Percentiles rank a stretch among this genome's conserved stretches.
These are phyloP conservation scores for Tribonema minus DNA, from an alignment of 108 stramenopile genomes.

Conservation along the genomic window DNA sequence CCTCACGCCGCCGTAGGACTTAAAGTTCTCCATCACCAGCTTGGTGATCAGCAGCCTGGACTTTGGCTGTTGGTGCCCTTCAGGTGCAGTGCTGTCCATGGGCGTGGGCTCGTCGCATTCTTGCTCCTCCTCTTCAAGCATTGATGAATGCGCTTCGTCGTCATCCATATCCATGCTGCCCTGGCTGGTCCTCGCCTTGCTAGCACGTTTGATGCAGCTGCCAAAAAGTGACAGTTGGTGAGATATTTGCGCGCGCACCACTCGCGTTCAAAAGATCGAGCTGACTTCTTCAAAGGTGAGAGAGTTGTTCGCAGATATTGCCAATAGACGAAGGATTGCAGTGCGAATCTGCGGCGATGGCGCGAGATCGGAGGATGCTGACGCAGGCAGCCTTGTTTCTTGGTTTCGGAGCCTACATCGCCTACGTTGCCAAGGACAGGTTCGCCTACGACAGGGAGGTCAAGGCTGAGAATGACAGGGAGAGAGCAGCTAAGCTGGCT, in stretches of 20 bases:
- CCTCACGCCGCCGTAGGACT: slow-evolving; percentile 83
- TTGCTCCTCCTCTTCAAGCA: background rate
- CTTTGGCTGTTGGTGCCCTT: slow-evolving; percentile 10
- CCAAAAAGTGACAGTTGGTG: background rate
- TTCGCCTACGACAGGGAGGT: slow-evolving; percentile 16
- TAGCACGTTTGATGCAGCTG: background rate
- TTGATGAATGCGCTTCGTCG: background rate
- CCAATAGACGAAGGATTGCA: slow-evolving; percentile 10
- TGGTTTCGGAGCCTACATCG: slow-evolving; percentile 8
- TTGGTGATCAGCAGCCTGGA: slow-evolving; percentile 86
- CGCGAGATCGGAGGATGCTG: background rate
- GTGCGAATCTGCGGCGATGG: too few species aligned
- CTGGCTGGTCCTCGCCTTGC: background rate
- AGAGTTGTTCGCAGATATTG: slow-evolving; percentile 10
- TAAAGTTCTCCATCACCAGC: slow-evolving; percentile 96
- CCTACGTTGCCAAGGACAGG: slow-evolving; percentile 21
- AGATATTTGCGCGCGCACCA: background rate
- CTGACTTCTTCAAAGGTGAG: background rate
- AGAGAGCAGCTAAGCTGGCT: background rate
- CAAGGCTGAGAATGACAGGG: background rate
- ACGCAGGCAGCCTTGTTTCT: slow-evolving; percentile 8
- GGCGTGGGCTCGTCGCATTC: background rate
- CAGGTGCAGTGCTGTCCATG: background rate
- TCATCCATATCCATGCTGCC: background rate
- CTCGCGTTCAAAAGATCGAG: too few species aligned